Base-by-base conservation (phyloP, 2,329 filamentous ascomycete species). In the Trichophyton mentagrophytes region DNA sequence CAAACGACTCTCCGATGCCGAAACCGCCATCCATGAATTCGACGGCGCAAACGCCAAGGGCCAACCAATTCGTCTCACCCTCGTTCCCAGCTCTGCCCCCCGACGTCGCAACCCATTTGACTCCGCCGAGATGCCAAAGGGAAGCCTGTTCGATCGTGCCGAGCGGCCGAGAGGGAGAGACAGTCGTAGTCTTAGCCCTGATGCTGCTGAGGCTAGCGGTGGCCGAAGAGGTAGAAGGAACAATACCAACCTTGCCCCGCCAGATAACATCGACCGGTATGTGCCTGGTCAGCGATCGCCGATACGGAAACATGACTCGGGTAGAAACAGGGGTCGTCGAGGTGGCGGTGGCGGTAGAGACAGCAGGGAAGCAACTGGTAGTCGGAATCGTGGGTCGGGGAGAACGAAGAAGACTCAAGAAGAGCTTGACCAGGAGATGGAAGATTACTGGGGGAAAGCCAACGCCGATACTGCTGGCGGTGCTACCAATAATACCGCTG, bases 351-450 rank as follows among this genome's bases (percentile, higher is more conserved):
- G 76, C 64, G 73, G 79, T 57, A 70, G 75, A 61, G 76, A 77
- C 64, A 70, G 70, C 46, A 71, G 68, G 53, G 70, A 69, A 44
- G 67, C 69, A 56, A 64, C 49, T 30, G 67, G 69, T 22, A 68
- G 65, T 27, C 63, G 76, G 74, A 65, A 76, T 36, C 77, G 77
- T 55, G 78, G 77, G 17, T 80, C 82, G 59, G 67, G 65, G 22
- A 82, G 89, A 57, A 80, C 85, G 1, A 87, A 84, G 74, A 96
- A 95, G 81, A 96, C 91, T 0, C 87, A 90, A 66, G 89, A 95
- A 68, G 89, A 96, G 71, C 79, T 96, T 46, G 91, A 96, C 72
- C 89, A 89, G n/a, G 91, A 96, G 75, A 96, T 96, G 91, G 90
- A 86, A 33, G 89, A 96, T 70, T 96, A 96, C 73, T 96, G 90